These are phyloP conservation scores for Scheffersomyces ergatensis DNA, from an alignment of 805 yeast species.

Conservation along the genomic window DNA sequence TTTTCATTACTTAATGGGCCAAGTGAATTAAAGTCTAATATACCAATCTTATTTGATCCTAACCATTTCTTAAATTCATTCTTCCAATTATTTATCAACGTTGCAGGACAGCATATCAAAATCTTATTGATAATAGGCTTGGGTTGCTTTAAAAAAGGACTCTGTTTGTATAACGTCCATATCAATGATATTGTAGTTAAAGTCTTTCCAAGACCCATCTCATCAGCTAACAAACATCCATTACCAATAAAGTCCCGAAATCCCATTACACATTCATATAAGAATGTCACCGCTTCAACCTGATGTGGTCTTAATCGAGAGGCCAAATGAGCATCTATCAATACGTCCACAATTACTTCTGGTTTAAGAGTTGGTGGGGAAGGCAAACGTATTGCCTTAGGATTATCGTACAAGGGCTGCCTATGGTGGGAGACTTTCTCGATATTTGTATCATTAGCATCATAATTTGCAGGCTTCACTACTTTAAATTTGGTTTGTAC, in stretches of 20 bases:
- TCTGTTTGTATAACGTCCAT: slow-evolving; percentile 78
- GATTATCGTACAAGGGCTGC: slow-evolving; percentile 1
- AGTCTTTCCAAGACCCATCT: slow-evolving; percentile 84
- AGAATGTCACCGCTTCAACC: slow-evolving; percentile 74
- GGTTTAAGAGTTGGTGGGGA: slow-evolving; percentile 1
- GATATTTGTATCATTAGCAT: background rate
- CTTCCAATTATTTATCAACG: slow-evolving; percentile 84
- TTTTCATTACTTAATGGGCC: slow-evolving; percentile 48
- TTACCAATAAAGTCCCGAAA: slow-evolving; percentile 43
- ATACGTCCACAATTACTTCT: background rate
- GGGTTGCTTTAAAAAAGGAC: slow-evolving; percentile 36
- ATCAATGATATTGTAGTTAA: slow-evolving; percentile 78
- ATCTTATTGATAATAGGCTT: slow-evolving; percentile 52
- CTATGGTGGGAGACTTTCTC: background rate
- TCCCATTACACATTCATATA: slow-evolving; percentile 84
- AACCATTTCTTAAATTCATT: slow-evolving; percentile 90
- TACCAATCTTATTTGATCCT: slow-evolving; percentile 58
- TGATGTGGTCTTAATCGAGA: slow-evolving; percentile 77
- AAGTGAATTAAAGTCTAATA: slow-evolving; percentile 31
- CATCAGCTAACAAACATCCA: slow-evolving; percentile 92
- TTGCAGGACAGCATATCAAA: slow-evolving; percentile 87
- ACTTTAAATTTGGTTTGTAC: slow-evolving; percentile 1
- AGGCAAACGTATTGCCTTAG: slow-evolving; percentile 5
- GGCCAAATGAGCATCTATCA: slow-evolving; percentile 51
- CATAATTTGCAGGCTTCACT: background rate